Conservation (phyloP, 2,329 filamentous ascomycete genomes). For the Fusarium hainanense region DNA sequence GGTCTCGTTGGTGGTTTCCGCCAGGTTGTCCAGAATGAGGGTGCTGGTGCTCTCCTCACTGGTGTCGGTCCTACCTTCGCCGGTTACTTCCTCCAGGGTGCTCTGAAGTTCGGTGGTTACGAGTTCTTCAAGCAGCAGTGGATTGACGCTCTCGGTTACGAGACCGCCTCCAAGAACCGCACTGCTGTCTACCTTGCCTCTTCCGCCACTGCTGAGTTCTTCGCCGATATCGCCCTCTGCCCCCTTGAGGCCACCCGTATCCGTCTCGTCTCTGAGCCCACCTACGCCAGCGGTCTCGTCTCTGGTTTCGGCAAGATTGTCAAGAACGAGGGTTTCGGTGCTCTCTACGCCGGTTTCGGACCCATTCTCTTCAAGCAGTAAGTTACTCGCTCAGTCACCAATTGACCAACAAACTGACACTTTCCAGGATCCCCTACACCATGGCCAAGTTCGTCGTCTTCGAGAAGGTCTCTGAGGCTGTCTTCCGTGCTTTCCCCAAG, state of each 20-base stretch:
- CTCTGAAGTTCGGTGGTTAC: constrained; percentile 94
- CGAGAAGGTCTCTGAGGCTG: constrained; percentile 84
- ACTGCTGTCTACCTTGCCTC: constrained; percentile 84
- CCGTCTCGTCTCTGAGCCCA: constrained; percentile 89
- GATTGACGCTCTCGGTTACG: constrained; percentile 82
- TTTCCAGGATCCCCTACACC: constrained; percentile 82
- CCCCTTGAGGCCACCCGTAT: constrained; percentile 94
- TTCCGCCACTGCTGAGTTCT: constrained; percentile 73
- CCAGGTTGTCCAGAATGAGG: constrained; percentile 85
- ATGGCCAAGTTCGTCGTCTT: constrained; percentile 96
- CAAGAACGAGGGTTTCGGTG: constrained; percentile 83
- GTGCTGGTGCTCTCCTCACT: constrained; percentile 86
- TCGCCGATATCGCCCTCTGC: constrained; percentile 83
- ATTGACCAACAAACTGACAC: constrained; percentile 35
- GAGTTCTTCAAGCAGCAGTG: constrained; percentile 96
- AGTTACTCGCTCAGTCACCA: constrained; percentile 32
- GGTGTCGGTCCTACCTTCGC: constrained; percentile 87
- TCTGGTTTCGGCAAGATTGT: constrained; percentile 85
- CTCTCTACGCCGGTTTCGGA: constrained; percentile 92
- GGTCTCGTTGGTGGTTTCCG: constrained; percentile 88
- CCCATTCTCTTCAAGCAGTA: constrained; percentile 76
- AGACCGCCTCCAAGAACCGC: constrained; percentile 81
- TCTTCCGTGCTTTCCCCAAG: constrained; percentile 79
- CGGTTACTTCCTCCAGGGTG: constrained; percentile 94
- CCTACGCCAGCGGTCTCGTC: constrained; percentile 83